Base-by-base conservation (phyloP, 306 rosid genomes). In the Trichosanthes truncata region DNA sequence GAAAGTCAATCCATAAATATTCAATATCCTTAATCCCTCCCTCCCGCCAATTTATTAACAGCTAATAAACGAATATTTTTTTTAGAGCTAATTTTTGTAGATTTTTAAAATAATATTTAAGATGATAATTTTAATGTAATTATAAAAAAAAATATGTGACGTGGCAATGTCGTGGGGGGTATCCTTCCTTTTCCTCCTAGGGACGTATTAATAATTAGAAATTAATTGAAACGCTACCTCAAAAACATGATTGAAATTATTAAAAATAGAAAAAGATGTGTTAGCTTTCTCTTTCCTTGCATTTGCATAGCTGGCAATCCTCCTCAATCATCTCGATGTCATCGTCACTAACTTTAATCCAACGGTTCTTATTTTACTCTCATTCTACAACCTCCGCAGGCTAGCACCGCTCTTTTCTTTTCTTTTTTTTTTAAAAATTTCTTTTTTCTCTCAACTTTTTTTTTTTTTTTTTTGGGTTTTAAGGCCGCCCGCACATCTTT, bases 401-500 rank as follows among this genome's bases (percentile, higher is more conserved):
- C 46, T 74, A 51, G 2, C 5, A 33, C 21, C 3, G 61, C 77
- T 17, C 77, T 7, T 15, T 23, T 72, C 7, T 48, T 7, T 36
- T 6, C 1, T 33, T 63, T n/a, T 40, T 9, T n/a, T 23, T 69
- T 0, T n/a, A n/a, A n/a, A n/a, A n/a, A n/a, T n/a, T n/a, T n/a
- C n/a, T 5, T 41, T 21, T 5, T 25, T 26, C 14, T 55, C 25
- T 18, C 25, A 18, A 14, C 25, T 12, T 12, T 60, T 26, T 3
- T 1, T 7, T 46, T 46, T 73, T 2, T 0, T 29, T 49, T 29
- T 17, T 74, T 49, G 78, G 78, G 29, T 74, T 74, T 51, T 73
- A 74, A 74, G 29, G 43, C 62, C 56, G 56, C 56, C 78, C 78
- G 61, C 29, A 29, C 62, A 74, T 74, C 78, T 74, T 74, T 74